A percentile compares a stretch with the other conserved stretches of the same genome.
Evolutionary conservation across 108 stramenopile genomes (phyloP).

Genomic region (Pseudonitzschia multiseries): DNA sequence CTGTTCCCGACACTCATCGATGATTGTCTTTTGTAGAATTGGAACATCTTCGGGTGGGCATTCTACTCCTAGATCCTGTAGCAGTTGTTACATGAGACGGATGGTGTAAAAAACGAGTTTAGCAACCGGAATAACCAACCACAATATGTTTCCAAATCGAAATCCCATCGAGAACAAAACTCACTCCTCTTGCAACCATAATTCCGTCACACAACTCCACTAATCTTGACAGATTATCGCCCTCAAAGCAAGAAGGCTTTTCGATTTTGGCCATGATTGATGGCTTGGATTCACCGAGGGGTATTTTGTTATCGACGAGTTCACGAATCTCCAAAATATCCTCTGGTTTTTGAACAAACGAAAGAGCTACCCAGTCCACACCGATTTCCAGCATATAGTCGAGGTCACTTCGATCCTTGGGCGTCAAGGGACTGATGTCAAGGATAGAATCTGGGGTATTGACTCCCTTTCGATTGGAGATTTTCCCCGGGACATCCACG

Average conservation of each 20-base stretch:
- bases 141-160: not conserved
- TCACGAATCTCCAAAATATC: conserved; percentile 87
- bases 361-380: conserved; percentile 95
- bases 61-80: conserved; percentile 94
- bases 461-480: conserved; percentile 92
- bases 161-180: not conserved
- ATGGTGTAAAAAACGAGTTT: not conserved
- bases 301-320: conserved; percentile 70
- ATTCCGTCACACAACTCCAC: conserved; percentile 90
- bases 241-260: conserved; percentile 88
- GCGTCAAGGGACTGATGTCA: conserved; percentile 89
- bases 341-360: conserved; percentile 90
- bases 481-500: conserved; percentile 87
- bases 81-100: not conserved
- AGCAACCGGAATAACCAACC: too few species aligned
- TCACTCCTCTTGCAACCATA: conserved; percentile 92
- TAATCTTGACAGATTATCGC: conserved; percentile 73
- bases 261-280: conserved; percentile 96
- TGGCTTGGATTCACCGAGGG: conserved; percentile 61
- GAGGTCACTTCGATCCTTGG: conserved; percentile 90
- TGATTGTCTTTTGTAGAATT: conserved; percentile 92
- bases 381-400: conserved; percentile 86
- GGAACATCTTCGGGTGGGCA: conserved; percentile 95
- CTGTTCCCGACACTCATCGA: conserved; percentile 83
- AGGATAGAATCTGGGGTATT: conserved; percentile 93